Percentiles rank a stretch among this genome's conserved stretches.
Evolutionary conservation across 441 rosid genomes (phyloP).

Genomic region (Gossypium lobatum): DNA sequence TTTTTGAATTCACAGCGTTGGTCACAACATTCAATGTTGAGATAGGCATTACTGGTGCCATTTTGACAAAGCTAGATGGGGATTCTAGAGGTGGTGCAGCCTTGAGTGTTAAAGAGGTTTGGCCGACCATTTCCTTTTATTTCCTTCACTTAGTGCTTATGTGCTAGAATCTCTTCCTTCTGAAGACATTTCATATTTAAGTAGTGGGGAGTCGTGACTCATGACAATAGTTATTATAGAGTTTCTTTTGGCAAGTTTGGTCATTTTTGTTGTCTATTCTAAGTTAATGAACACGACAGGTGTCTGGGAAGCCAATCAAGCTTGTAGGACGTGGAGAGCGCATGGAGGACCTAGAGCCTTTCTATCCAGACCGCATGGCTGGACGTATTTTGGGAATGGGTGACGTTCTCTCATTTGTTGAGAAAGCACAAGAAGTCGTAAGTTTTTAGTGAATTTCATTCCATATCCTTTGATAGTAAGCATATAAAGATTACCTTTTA

Average conservation of each 20-base stretch:
- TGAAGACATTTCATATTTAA: neutral
- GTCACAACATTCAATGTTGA: constrained; percentile 91
- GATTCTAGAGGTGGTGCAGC: constrained; percentile 99
- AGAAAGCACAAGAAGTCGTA: constrained; percentile 96
- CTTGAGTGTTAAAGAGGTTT: constrained; percentile 93
- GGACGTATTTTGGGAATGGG: constrained; percentile 98
- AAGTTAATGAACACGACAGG: constrained; percentile 36
- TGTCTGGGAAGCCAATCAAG: constrained; percentile 93
- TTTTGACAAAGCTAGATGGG: constrained; percentile 94
- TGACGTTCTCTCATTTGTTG: constrained; percentile 93
- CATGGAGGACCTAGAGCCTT: constrained; percentile 98
- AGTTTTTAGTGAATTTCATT: constrained; percentile 28
- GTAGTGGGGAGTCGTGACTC: constrained; percentile 7
- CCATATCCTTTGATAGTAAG: neutral
- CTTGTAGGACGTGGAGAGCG: constrained; percentile 97
- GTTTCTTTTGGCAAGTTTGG: constrained; percentile 13
- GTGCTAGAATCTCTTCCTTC: neutral
- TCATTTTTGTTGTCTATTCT: neutral
- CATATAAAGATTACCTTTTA: neutral
- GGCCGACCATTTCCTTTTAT: constrained; percentile 17
- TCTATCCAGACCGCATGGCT: constrained; percentile 97
- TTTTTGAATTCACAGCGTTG: constrained; percentile 49
- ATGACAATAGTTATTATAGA: neutral
- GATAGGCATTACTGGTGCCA: constrained; percentile 98
- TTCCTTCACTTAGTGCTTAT: constrained; percentile 6